Percentiles rank a stretch among this genome's conserved stretches.
phyloP scores from a whole-genome alignment of 225 moss, liverwort and hornwort genomes.

The Straminergon stramineum region DNA sequence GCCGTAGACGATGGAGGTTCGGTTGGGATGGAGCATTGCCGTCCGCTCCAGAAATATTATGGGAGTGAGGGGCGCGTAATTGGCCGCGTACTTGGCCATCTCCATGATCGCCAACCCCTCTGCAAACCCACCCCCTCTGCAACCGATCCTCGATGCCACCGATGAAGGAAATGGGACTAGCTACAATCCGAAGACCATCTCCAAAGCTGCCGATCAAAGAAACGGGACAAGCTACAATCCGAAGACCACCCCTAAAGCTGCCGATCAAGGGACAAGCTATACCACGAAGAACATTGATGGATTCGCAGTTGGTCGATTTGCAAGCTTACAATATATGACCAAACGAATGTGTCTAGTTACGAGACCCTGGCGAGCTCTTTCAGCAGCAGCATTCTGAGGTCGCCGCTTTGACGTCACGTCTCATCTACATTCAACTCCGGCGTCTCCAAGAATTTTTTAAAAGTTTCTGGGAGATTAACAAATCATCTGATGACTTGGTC shows the following conservation, averaged over 20 bases:
- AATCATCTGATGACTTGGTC: not conserved
- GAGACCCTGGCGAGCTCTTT: not conserved
- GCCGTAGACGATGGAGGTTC: slow-evolving; percentile 53
- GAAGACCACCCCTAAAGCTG: not conserved
- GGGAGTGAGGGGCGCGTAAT: slow-evolving; percentile 50
- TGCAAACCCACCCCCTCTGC: not conserved
- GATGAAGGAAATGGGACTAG: not conserved
- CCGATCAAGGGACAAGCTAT: not conserved
- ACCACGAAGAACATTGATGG: not conserved
- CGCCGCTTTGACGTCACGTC: not conserved
- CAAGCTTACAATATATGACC: not conserved
- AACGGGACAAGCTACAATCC: not conserved
- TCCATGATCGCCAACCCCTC: not conserved
- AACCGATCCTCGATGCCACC: not conserved
- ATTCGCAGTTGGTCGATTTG: not conserved
- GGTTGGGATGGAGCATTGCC: slow-evolving; percentile 33
- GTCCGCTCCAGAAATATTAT: slow-evolving; percentile 45
- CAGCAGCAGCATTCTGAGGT: not conserved
- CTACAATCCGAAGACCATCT: not conserved
- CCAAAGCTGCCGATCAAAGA: not conserved
- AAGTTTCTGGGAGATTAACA: not conserved
- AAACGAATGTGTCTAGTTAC: not conserved
- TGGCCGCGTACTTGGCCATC: slow-evolving; percentile 33
- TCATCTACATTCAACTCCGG: not conserved
- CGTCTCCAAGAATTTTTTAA: not conserved